A percentile compares a stretch with the other conserved stretches of the same genome.
Evolutionary conservation across 345 rosid genomes (phyloP).

Genomic region (Eucalyptus pauciflora): DNA sequence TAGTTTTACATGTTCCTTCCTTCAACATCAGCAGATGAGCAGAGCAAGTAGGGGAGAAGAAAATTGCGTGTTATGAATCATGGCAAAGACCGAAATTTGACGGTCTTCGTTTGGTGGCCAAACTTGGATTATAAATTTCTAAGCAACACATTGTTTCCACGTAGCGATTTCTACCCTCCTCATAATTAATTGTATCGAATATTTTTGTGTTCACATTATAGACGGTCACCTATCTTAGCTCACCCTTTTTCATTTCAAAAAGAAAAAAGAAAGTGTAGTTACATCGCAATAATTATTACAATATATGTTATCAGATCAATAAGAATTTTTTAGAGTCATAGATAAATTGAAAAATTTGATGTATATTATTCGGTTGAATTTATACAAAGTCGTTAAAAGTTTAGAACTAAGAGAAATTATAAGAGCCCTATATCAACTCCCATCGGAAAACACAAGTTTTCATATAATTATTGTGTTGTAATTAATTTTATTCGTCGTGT

Average conservation of each 20-base stretch:
- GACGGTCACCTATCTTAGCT: neutral
- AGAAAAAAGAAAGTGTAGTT: neutral
- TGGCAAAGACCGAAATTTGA: neutral
- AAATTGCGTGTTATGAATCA: neutral
- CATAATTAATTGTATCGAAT: neutral
- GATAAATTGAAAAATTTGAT: neutral
- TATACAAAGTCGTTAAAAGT: neutral
- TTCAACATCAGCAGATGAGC: neutral
- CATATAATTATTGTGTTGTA: neutral
- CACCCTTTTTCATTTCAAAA: neutral
- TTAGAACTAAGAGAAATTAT: no score
- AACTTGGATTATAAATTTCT: neutral
- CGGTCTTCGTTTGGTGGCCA: neutral
- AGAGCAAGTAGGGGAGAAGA: neutral
- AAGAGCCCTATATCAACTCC: neutral
- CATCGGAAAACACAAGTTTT: neutral
- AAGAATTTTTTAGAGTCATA: neutral
- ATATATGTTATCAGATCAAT: fast-evolving
- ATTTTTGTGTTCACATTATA: neutral
- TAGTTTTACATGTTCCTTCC: neutral
- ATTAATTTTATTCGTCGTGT: neutral
- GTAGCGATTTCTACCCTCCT: neutral
- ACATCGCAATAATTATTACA: fast-evolving
- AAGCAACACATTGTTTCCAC: neutral
- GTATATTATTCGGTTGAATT: neutral